Base-by-base conservation (phyloP, 176 grass and related monocot species). In the Oryza meyeriana region DNA sequence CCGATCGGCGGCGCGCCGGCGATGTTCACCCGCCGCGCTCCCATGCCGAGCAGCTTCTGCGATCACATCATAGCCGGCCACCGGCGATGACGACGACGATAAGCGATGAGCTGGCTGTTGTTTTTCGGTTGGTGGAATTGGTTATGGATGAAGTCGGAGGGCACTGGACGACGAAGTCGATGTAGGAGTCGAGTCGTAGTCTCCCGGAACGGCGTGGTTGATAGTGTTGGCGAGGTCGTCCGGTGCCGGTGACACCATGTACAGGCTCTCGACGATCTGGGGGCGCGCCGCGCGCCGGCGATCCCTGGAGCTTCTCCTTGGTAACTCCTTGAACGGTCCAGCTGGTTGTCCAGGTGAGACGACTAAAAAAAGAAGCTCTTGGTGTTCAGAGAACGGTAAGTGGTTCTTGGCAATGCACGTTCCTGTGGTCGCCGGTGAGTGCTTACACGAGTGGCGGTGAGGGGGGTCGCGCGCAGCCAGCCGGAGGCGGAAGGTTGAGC, bases 161-260 rank as follows among this genome's bases (percentile, higher is more conserved):
- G 27, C 72, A 81, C 48, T 65, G 84, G 12, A 94, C 88, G 40
- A 94, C 42, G 81, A 80, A 90, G 20, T 91, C 73, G 82, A 93
- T 91, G 86, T 98, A 98, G 75, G 95, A 93, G 55, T 85, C 35
- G 28, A 94, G 88, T 98, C 90, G 76, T 93, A 98, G 41, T 88
- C 64, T 3, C 86, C 32, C 95, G 85, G 74, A 93, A 82, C 17
- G 92, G 95, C 64, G 88, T 92, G 9, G 68, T 86, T 75, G 94
- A 98, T 98, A 98, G 92, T 98, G 62, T 93, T 98, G n/a, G 90
- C 92, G 40, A 98, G 48, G 85, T 98, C 95, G 40, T 86, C 76
- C 76, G 27, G 86, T 80, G 75, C 95, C 95, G 4, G 88, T 91
- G 36, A 87, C 65, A 98, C 81, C 65, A 94, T 1, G 75, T 98